Evolutionary conservation across 345 rosid genomes (phyloP).

Genomic region (Populus nigra): DNA sequence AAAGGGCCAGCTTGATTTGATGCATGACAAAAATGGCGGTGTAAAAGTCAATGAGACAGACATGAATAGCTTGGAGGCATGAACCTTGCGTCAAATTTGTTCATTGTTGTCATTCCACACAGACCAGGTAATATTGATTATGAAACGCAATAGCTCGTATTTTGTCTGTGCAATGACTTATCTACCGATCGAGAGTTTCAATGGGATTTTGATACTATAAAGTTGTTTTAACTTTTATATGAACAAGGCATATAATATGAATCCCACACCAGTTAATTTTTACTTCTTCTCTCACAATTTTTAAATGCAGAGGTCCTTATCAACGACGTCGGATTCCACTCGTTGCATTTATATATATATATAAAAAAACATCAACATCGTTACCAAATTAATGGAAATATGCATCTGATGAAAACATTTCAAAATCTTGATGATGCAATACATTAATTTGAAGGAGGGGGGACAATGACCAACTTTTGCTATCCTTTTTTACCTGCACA

Average conservation of each 20-base stretch:
- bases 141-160: slow-evolving; percentile 38
- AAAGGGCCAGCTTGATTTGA: too few relatives aligned
- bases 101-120: background rate
- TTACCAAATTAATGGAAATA: slow-evolving; percentile 34
- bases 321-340: slow-evolving; percentile 40
- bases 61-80: background rate
- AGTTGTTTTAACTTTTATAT: background rate
- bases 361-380: slow-evolving; percentile 35
- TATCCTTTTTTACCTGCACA: slow-evolving; percentile 24
- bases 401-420: background rate
- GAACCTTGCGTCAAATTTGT: background rate
- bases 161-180: slow-evolving; percentile 23
- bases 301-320: background rate
- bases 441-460: slow-evolving; percentile 13
- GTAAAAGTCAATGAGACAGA: background rate
- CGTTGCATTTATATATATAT: background rate
- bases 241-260: slow-evolving; percentile 14
- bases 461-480: slow-evolving; percentile 31
- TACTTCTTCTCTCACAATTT: background rate
- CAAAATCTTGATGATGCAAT: slow-evolving; percentile 9
- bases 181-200: background rate
- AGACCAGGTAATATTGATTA: background rate
- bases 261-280: background rate
- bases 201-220: slow-evolving; percentile 4
- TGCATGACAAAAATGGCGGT: too few relatives aligned